These are phyloP conservation scores for Primulina huaijiensis DNA, from an alignment of 257 asterid genomes.

Conservation along the genomic window DNA sequence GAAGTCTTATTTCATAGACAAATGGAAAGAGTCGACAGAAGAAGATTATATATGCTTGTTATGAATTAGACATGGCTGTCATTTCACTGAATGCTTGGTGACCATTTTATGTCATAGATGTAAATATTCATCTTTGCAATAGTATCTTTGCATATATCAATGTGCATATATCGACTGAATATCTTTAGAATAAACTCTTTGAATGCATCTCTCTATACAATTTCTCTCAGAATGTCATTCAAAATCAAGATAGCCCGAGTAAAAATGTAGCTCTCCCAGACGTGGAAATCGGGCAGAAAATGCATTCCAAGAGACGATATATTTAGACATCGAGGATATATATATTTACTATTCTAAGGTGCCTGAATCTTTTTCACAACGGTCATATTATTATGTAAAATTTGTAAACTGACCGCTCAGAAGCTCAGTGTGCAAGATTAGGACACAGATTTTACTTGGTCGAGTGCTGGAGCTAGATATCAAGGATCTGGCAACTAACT, in stretches of 20 bases:
- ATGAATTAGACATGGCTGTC: background rate
- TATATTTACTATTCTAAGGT: slow-evolving; percentile 11
- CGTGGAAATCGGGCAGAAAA: background rate
- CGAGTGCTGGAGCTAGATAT: slow-evolving; percentile 38
- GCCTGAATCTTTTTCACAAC: background rate
- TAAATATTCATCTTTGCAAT: background rate
- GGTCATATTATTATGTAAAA: background rate
- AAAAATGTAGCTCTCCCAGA: slow-evolving; percentile 10
- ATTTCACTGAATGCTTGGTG: background rate
- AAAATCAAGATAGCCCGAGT: background rate
- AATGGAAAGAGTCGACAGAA: background rate
- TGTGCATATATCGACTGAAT: background rate
- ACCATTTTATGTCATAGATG: background rate
- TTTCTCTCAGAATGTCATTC: background rate
- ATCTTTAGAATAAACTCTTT: background rate
- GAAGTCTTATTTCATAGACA: slow-evolving; percentile 33
- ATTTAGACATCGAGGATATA: background rate
- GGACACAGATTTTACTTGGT: background rate
- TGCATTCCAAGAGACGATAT: slow-evolving; percentile 14
- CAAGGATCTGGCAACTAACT: slow-evolving; percentile 75
- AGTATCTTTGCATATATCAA: no score
- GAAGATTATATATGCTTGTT: background rate
- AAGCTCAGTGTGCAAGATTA: slow-evolving; percentile 1
- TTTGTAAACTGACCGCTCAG: slow-evolving; percentile 3
- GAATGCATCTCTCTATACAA: background rate